Evolutionary conservation across 2,329 filamentous ascomycete genomes (phyloP).

Genomic region (Fusarium illudens): DNA sequence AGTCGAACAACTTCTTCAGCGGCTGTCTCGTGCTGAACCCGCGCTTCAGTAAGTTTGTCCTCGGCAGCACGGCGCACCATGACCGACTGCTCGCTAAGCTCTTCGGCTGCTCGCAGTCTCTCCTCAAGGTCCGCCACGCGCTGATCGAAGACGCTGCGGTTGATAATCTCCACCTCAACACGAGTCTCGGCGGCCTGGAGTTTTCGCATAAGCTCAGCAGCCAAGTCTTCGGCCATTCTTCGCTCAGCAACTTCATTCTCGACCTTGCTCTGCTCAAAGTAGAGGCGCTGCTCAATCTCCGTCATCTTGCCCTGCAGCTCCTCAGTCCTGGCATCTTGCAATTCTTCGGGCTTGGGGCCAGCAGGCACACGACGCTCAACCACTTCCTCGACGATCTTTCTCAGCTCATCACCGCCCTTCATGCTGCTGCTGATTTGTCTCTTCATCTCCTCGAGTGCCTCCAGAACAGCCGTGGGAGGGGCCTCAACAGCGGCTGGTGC

Average conservation of each 20-base stretch:
- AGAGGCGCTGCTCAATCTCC: constrained; percentile 67
- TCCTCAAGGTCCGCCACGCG: constrained; percentile 75
- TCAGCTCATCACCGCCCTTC: constrained; percentile 60
- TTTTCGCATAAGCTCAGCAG: constrained; percentile 62
- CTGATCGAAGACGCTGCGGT: constrained; percentile 65
- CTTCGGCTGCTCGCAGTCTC: constrained; percentile 70
- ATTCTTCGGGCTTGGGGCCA: constrained; percentile 59
- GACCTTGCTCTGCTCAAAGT: constrained; percentile 56
- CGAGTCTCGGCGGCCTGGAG: constrained; percentile 66
- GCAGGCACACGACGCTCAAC: constrained; percentile 66
- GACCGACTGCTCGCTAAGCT: constrained; percentile 70
- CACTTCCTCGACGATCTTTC: constrained; percentile 69
- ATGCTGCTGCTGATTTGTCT: constrained; percentile 51
- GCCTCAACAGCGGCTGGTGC: constrained; percentile 13
- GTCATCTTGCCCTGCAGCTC: constrained; percentile 68
- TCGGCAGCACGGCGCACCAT: constrained; percentile 71
- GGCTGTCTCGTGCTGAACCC: constrained; percentile 72
- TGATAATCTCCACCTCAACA: constrained; percentile 68
- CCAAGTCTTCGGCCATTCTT: constrained; percentile 61
- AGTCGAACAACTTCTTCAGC: constrained; percentile 78
- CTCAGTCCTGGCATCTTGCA: constrained; percentile 61
- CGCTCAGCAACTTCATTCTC: constrained; percentile 60
- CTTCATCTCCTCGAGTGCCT: constrained; percentile 72
- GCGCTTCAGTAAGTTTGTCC: constrained; percentile 76
- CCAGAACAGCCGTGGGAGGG: constrained; percentile 60